Base-by-base conservation (phyloP, 2,329 filamentous ascomycete species). In the Clarireedia homoeocarpa region DNA sequence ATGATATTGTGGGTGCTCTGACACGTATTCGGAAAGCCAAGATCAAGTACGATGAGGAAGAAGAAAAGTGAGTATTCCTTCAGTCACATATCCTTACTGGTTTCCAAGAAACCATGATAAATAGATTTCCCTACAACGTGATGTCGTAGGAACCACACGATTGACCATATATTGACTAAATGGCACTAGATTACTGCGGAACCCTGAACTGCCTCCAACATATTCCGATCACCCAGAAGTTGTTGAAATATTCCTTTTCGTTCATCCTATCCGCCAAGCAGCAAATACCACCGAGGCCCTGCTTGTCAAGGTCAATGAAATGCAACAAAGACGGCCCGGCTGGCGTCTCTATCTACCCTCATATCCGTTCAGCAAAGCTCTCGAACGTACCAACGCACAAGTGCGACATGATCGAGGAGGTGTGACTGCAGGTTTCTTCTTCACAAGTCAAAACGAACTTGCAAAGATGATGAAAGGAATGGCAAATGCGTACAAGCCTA, bases 391-490 rank as follows among this genome's bases (percentile, higher is more conserved):
- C 5, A 83, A 82, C 62, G 72, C 75, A 2, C 79, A 82, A 60
- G 79, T 83, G 4, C 72, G 79, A 34, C 81, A 83, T 60, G 81
- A 84, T 62, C 72, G 80, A 58, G 80, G 81, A 17, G 79, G 80
- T 24, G 72, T 81, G 20, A 81, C 80, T 4, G 79, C 79, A 5
- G 77, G 77, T 34, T 72, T 70, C 56, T 74, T 72, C 60, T 74
- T 73, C 57, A 63, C 59, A 26, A 69, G 64, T 49, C 66, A 69
- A 53, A 60, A 57, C 7, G 60, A 66, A 53, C 58, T 70, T 17
- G 63, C 65, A 17, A 62, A 58, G 46, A 69, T 61, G 10, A 69
- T 72, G 68, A 64, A 63, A 52, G 67, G 67, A 23, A 64, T 71
- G 58, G 63, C 66, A n/a, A 70, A 64, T 52, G 59, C 65, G 2